Base-by-base conservation (phyloP, 1,284 basidiomycete species). In the Ceratobasidium sp. region DNA sequence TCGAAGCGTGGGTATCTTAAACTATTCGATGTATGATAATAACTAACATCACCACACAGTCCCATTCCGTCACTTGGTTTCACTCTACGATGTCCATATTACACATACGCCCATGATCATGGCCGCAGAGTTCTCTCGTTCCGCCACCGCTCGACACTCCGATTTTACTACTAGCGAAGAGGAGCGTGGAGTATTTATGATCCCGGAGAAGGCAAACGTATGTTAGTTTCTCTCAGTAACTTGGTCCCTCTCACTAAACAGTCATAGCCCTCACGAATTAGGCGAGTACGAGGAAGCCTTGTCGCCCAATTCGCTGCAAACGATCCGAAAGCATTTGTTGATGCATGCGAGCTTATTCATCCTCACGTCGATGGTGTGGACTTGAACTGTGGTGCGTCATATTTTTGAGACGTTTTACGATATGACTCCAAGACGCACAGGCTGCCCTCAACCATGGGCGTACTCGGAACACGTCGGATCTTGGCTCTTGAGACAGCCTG, bases 91-190 rank as follows among this genome's bases (percentile, higher is more conserved):
- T 69, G 88, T 87, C 4, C 90, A 90, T 79, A 88, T 91, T 77
- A 90, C 89, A 1, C 86, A 88, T 73, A 90, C 90, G 20, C 90
- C 90, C 0, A 91, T 91, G 90, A 90, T 90, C 42, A 86, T 91
- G 67, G 89, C 85, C 0, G 83, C 85, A 68, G 89, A 91, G 82
- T 91, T 90, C 82, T 87, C 87, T 46, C 86, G 90, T 18, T 89
- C 88, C 4, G 86, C 87, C 71, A 86, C 85, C 4, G 90, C 89
- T 1, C 83, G 90, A 58, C 85, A 87, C 26, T 84, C 87, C 2
- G 90, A 91, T 81, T 91, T 91, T 81, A 85, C 86, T 2, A 90
- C 89, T 0, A 86, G 85, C 18, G 77, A 72, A 0, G 81, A 83
- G 28, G 90, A 91, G 83, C 85, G 90, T 39, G 90, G 89, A 13